phyloP scores from a whole-genome alignment of 2,329 filamentous ascomycete genomes.

The Diaporthe caulivora region DNA sequence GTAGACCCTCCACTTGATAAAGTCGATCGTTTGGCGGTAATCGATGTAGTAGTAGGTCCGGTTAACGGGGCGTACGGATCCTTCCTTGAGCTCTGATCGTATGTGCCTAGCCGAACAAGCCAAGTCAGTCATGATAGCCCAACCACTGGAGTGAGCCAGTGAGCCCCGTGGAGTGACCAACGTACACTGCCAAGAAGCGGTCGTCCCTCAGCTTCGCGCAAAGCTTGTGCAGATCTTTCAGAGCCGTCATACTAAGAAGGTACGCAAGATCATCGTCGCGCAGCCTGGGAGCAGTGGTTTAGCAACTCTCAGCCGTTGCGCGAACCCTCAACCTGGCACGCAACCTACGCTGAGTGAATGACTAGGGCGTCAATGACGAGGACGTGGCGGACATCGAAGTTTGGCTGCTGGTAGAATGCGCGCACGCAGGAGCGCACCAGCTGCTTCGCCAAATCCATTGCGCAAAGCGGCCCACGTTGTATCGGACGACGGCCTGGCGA shows the following conservation, averaged over 20 bases:
- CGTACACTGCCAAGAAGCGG: slow-evolving; percentile 84
- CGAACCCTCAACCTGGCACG: slow-evolving; percentile 78
- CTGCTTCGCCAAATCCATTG: slow-evolving; percentile 72
- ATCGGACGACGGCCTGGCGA: not conserved
- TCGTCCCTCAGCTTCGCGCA: slow-evolving; percentile 88
- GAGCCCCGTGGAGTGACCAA: slow-evolving; percentile 40
- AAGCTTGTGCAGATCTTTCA: slow-evolving; percentile 89
- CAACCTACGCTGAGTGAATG: slow-evolving; percentile 80
- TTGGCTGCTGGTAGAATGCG: slow-evolving; percentile 67
- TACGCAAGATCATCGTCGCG: slow-evolving; percentile 90
- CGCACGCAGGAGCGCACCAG: slow-evolving; percentile 89
- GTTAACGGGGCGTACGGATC: slow-evolving; percentile 83
- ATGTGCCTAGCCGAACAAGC: slow-evolving; percentile 65
- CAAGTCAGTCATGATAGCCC: slow-evolving; percentile 27
- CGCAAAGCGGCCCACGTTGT: not conserved
- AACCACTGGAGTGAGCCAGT: not conserved
- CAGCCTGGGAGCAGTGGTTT: slow-evolving; percentile 75
- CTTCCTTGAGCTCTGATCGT: slow-evolving; percentile 82
- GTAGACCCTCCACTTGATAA: slow-evolving; percentile 94
- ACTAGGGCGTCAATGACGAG: slow-evolving; percentile 89
- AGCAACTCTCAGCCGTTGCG: slow-evolving; percentile 82
- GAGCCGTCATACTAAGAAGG: slow-evolving; percentile 85
- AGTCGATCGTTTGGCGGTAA: slow-evolving; percentile 93
- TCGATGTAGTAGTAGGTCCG: slow-evolving; percentile 98
- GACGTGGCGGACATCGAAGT: slow-evolving; percentile 84